Percentiles rank a stretch among this genome's conserved stretches.
phyloP scores from a whole-genome alignment of 1,139 yeast genomes.

The Suhomyces maxii region DNA sequence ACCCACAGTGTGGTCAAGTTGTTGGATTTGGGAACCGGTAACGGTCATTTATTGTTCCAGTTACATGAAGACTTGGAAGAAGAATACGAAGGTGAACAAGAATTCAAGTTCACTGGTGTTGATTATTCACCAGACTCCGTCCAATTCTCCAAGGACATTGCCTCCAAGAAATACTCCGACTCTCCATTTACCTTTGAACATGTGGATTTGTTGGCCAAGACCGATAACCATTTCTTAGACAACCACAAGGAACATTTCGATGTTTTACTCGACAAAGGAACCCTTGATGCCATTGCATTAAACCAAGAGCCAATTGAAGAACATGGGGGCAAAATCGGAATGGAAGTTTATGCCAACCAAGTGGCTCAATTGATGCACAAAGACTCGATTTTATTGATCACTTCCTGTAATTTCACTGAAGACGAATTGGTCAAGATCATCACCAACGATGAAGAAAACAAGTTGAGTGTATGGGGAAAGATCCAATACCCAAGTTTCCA shows the following conservation, averaged over 20 bases:
- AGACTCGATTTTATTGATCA: conserved; percentile 68
- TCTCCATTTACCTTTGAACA: conserved; percentile 42
- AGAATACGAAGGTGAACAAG: conserved; percentile 39
- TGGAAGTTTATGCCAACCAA: conserved; percentile 62
- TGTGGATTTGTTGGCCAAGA: conserved; percentile 43
- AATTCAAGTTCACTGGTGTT: conserved; percentile 57
- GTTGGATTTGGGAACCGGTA: conserved; percentile 92
- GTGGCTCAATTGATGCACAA: conserved; percentile 56
- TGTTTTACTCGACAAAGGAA: conserved; percentile 86
- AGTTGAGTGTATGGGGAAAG: conserved; percentile 56
- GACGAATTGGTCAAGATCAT: conserved; percentile 64
- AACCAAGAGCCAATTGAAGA: conserved; percentile 54
- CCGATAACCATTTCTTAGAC: conserved; percentile 33
- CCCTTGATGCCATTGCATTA: conserved; percentile 93
- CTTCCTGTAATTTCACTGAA: conserved; percentile 95
- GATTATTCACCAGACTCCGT: conserved; percentile 86
- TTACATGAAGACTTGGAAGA: conserved; percentile 53
- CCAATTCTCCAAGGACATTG: conserved; percentile 64
- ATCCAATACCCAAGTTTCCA: conserved; percentile 77
- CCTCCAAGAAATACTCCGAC: conserved; percentile 37
- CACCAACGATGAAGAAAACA: conserved; percentile 29
- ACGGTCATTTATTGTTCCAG: conserved; percentile 82
- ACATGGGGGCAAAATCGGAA: conserved; percentile 48
- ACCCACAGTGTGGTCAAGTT: conserved; percentile 39
- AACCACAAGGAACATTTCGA: conserved; percentile 51